Base-by-base conservation (phyloP, 306 rosid genomes). In the Fagus sylvatica region DNA sequence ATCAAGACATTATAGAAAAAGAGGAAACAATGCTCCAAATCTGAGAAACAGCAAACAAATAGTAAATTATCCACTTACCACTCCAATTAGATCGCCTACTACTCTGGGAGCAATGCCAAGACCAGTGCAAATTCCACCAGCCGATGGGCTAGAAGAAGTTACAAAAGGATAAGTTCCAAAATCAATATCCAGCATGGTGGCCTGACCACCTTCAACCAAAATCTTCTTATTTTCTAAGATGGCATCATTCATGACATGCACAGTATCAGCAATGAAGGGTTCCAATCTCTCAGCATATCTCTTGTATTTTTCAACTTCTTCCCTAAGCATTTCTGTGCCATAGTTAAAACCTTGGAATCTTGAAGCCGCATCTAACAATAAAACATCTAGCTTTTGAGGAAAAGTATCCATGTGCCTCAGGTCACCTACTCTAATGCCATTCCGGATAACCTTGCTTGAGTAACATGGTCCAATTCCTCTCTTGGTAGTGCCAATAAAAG, bases 391-490 rank as follows among this genome's bases (percentile, higher is more conserved):
- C 85, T 91, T 95, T 72, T 87, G 92, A 55, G 93, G 96, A 49
- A 95, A 89, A 78, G 94, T 89, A 78, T 95, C 97, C 96, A 95
- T 87, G 89, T 88, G 83, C 84, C 96, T 87, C 87, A 95, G 79
- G 82, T 95, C 99, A 72, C 93, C 12, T 19, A 95, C 98, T 89
- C 99, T 82, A 84, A 95, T 85, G 57, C 99, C 99, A 82, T 93
- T 93, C 8, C 98, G 88, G 75, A 69, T 91, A 37, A 83, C 98
- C 91, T 95, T 95, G 89, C 87, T 95, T 10, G 99, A 84, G 80
- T 95, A 95, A 86, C 96, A 89, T 33, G 98, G 99, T 36, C 99
- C 98, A 85, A 95, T 95, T 37, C 99, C 99, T 90, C 98, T 90
- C 91, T 83, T 95, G 76, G 99, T 95, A 42, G 99, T 95, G 78